phyloP scores from a whole-genome alignment of 371 early-diverging fungal species.

The Fennellomyces sp. region DNA sequence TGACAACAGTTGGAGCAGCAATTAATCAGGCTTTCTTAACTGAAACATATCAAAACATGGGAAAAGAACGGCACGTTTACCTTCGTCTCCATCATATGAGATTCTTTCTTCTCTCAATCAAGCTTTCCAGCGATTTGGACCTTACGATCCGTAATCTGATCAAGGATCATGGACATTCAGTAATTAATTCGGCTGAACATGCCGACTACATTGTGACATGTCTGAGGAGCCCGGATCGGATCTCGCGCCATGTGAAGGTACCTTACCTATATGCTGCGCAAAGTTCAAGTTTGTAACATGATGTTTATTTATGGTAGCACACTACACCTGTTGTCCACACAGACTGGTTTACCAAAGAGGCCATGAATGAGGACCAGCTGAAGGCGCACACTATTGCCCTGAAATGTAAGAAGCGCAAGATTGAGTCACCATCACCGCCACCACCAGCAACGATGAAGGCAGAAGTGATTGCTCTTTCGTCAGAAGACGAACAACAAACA shows the following conservation, averaged over 20 bases:
- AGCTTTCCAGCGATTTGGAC: background rate
- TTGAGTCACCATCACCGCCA: no score
- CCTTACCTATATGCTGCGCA: no score
- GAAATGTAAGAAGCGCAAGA: background rate
- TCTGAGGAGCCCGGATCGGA: constrained; percentile 6
- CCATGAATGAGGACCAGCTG: background rate
- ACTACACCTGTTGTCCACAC: constrained; percentile 8
- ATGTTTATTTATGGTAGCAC: background rate
- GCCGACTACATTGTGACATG: constrained; percentile 11
- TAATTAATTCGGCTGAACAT: background rate
- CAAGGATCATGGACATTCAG: background rate
- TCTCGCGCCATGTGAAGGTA: constrained; percentile 10
- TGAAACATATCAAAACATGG: no score
- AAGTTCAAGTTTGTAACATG: no score
- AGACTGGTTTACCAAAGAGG: constrained; percentile 9
- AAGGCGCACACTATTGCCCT: background rate
- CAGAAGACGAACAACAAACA: constrained; percentile 12
- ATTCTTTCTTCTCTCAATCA: constrained; percentile 7
- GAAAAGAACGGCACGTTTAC: background rate
- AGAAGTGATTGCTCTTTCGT: background rate
- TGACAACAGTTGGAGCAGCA: no score
- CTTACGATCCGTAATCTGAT: constrained; percentile 1
- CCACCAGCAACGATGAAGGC: no score
- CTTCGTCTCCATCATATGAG: background rate
- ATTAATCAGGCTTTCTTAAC: no score